Conservation (phyloP, 495 filamentous ascomycete genomes). For the Geopyxis carbonaria region DNA sequence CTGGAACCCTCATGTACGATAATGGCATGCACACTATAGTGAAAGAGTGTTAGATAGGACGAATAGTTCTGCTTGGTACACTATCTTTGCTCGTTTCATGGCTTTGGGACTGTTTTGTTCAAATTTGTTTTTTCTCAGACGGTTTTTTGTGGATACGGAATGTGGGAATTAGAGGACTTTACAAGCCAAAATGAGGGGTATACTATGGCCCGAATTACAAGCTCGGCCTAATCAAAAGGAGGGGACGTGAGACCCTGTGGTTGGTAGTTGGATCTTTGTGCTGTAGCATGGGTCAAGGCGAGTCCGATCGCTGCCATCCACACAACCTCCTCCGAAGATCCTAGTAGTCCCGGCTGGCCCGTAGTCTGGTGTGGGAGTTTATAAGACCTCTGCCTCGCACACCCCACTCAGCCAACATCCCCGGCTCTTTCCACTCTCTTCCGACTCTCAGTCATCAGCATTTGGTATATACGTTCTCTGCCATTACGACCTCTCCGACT, state of each 20-base stretch:
- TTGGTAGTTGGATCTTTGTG: background rate
- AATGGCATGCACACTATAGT: no score
- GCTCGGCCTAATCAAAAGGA: no score
- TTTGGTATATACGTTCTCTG: background rate
- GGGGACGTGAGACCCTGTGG: no score
- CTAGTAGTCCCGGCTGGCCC: background rate
- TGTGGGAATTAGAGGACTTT: no score
- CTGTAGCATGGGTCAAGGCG: background rate
- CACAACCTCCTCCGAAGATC: background rate
- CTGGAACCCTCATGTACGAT: no score
- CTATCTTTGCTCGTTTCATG: no score
- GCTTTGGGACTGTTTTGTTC: no score
- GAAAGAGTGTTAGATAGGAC: no score
- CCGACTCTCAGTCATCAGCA: constrained; percentile 8
- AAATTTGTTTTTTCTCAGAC: no score
- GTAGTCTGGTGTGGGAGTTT: constrained; percentile 9
- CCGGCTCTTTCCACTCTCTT: constrained; percentile 22
- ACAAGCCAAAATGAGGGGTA: constrained; percentile 5
- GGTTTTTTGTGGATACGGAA: no score
- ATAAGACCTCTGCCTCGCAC: constrained; percentile 11
- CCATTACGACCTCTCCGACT: background rate
- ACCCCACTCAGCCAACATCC: constrained; percentile 16
- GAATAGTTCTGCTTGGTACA: no score
- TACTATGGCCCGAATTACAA: background rate
- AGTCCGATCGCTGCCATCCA: constrained; percentile 2